Conservation (phyloP, 768 basidiomycete genomes). For the Lactarius psammicola region DNA sequence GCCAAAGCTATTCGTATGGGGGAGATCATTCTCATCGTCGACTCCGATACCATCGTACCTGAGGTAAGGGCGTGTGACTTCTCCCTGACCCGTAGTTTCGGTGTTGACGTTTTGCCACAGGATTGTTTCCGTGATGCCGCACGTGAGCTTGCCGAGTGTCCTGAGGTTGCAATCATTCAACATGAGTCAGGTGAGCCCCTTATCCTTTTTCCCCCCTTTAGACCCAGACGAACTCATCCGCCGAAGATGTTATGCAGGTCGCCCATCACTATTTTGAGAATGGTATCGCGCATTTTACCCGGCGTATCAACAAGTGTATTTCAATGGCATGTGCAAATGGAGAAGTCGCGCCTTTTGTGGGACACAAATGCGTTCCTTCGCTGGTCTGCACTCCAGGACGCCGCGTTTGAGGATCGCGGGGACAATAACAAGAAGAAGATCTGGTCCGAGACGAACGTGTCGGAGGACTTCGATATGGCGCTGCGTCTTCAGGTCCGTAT, state of each 20-base stretch:
- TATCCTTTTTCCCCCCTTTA: not conserved
- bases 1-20: constrained; percentile 73
- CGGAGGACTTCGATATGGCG: constrained; percentile 84
- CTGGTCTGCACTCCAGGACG: constrained; percentile 88
- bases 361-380: constrained; percentile 88
- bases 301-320: constrained; percentile 80
- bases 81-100: not conserved
- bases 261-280: constrained; percentile 90
- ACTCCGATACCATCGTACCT: constrained; percentile 78
- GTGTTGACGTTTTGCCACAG: constrained; percentile 34
- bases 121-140: constrained; percentile 92
- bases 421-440: constrained; percentile 64
- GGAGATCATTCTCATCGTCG: constrained; percentile 76
- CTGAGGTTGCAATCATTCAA: constrained; percentile 85
- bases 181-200: constrained; percentile 66
- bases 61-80: constrained; percentile 43
- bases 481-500: constrained; percentile 49
- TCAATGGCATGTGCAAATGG: constrained; percentile 80
- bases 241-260: constrained; percentile 82
- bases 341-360: constrained; percentile 80
- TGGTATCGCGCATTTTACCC: constrained; percentile 84
- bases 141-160: constrained; percentile 76
- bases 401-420: constrained; percentile 64
- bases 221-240: not conserved
- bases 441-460: constrained; percentile 81